Evolutionary conservation across 805 yeast genomes (phyloP).

Genomic region (Priceomyces fermenticarens): DNA sequence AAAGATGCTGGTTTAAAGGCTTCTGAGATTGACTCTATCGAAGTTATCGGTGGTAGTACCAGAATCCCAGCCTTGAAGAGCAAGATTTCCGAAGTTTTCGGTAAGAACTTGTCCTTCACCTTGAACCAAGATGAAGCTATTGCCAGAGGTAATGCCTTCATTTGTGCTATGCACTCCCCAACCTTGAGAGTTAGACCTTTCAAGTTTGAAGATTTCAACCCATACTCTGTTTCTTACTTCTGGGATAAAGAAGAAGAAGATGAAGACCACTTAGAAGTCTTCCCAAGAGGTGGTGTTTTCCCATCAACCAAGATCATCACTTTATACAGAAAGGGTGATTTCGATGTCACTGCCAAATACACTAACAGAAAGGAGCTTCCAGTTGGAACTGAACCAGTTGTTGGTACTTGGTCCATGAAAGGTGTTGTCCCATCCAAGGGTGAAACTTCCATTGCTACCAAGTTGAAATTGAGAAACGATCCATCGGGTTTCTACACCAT

Average conservation of each 20-base stretch:
- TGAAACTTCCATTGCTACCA: conserved; percentile 74
- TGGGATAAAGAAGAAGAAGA: conserved; percentile 96
- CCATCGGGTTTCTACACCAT: conserved; percentile 94
- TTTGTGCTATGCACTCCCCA: conserved; percentile 99
- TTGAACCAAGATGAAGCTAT: conserved; percentile 99
- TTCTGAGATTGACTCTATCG: conserved; percentile 84
- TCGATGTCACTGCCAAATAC: conserved; percentile 81
- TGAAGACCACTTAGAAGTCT: conserved; percentile 88
- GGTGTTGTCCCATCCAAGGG: conserved; percentile 84
- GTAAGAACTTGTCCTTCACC: conserved; percentile 85
- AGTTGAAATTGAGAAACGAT: conserved; percentile 93
- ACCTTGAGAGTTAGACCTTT: conserved; percentile 97
- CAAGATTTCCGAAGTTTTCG: conserved; percentile 74
- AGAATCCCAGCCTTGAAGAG: conserved; percentile 94
- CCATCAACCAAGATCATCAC: conserved; percentile 97
- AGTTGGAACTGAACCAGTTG: conserved; percentile 56
- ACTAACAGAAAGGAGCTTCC: conserved; percentile 74
- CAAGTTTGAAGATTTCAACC: conserved; percentile 95
- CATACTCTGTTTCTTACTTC: conserved; percentile 85
- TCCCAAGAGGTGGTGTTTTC: conserved; percentile 89
- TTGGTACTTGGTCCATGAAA: conserved; percentile 81
- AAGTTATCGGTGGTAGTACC: conserved; percentile 96
- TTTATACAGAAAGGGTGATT: conserved; percentile 86
- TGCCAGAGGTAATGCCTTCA: conserved; percentile 98
- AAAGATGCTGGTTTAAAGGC: conserved; percentile 69